phyloP scores from a whole-genome alignment of 2,329 filamentous ascomycete species.

The Bisporella sp. region DNA sequence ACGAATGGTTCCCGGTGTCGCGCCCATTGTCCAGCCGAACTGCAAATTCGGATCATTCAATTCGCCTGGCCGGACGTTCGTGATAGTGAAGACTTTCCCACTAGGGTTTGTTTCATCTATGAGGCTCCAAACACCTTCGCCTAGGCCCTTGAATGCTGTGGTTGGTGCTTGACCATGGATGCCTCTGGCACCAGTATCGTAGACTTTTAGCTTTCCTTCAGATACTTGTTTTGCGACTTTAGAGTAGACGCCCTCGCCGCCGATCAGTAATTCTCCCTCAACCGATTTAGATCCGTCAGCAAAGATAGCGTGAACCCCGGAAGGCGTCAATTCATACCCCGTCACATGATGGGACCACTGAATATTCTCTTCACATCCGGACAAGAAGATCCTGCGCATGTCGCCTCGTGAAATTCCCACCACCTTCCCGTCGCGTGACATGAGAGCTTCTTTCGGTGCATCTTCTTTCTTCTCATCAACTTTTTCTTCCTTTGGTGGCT shows the following conservation, averaged over 20 bases:
- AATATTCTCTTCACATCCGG: conserved; percentile 47
- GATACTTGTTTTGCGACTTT: conserved; percentile 53
- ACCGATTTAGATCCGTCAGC: conserved; percentile 51
- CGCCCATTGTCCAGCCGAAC: conserved; percentile 60
- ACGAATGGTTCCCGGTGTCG: conserved; percentile 47
- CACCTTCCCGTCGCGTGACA: conserved; percentile 48
- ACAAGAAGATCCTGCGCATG: conserved; percentile 52
- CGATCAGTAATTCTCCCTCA: conserved; percentile 52
- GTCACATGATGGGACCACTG: conserved; percentile 49
- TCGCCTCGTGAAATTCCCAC: conserved; percentile 57
- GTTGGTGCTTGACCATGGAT: conserved; percentile 61
- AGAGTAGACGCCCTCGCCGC: conserved; percentile 57
- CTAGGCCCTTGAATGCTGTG: conserved; percentile 51
- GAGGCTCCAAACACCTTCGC: conserved; percentile 56
- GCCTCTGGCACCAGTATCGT: conserved; percentile 54
- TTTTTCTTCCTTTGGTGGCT: conserved; percentile 9
- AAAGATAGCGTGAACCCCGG: conserved; percentile 51
- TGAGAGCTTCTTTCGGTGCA: conserved; percentile 26
- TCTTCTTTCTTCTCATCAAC: conserved; percentile 4
- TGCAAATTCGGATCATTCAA: conserved; percentile 48
- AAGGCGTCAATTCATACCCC: conserved; percentile 48
- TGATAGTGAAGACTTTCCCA: conserved; percentile 49
- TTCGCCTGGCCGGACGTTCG: conserved; percentile 54
- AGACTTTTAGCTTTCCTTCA: conserved; percentile 50
- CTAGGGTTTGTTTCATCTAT: conserved; percentile 39